These are phyloP conservation scores for Anthracocystis setariae DNA, from an alignment of 1,284 basidiomycete species.

Conservation along the genomic window DNA sequence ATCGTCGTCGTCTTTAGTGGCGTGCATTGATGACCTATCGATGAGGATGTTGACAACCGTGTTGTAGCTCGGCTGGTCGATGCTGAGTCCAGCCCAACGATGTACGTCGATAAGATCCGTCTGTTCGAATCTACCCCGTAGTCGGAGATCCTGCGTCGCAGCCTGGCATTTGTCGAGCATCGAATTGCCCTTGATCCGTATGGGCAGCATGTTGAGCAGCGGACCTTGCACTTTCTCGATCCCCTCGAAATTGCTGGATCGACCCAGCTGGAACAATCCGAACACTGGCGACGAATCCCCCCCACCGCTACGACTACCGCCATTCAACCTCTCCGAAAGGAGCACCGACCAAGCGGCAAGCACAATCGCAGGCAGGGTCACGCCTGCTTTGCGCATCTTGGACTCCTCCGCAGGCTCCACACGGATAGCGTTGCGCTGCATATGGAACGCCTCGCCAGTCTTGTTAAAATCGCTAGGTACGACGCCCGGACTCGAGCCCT, in stretches of 20 bases:
- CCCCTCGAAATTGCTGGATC: slow-evolving; percentile 32
- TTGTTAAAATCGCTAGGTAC: background rate
- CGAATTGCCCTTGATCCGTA: slow-evolving; percentile 15
- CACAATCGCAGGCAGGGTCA: slow-evolving; percentile 34
- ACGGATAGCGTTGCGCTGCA: slow-evolving; percentile 8
- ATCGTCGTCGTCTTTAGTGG: slow-evolving; percentile 13
- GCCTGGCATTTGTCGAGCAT: slow-evolving; percentile 16
- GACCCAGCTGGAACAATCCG: slow-evolving; percentile 53
- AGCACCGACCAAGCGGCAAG: slow-evolving; percentile 51
- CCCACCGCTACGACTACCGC: no score
- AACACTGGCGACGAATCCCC: slow-evolving; percentile 34
- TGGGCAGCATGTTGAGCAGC: slow-evolving; percentile 52
- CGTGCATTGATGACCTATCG: background rate
- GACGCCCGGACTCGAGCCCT: slow-evolving; percentile 8
- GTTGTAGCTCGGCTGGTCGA: slow-evolving; percentile 36
- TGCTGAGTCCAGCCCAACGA: slow-evolving; percentile 16
- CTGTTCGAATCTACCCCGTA: slow-evolving; percentile 45
- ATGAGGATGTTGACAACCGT: slow-evolving; percentile 48
- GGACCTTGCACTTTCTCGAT: slow-evolving; percentile 50
- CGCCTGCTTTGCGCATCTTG: slow-evolving; percentile 24
- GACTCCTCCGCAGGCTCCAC: slow-evolving; percentile 9
- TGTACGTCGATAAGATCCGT: slow-evolving; percentile 37
- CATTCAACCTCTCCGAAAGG: slow-evolving; percentile 13
- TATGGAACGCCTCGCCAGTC: slow-evolving; percentile 16
- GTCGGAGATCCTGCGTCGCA: slow-evolving; percentile 9